Evolutionary conservation across 1,139 yeast species (phyloP).

Genomic region (Diutina neorugosa): DNA sequence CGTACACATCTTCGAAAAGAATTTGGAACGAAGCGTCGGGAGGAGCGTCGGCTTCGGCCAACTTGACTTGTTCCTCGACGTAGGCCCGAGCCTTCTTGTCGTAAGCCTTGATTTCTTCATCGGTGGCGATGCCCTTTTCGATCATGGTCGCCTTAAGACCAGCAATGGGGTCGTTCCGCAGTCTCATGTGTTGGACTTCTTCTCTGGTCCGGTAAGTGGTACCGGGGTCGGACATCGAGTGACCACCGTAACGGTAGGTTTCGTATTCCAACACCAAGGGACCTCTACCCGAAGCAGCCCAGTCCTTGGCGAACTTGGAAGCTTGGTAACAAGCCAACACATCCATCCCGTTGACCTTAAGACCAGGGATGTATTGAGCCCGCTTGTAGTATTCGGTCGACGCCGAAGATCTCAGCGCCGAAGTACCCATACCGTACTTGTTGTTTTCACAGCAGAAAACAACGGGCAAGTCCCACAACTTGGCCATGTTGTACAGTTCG

Average conservation of each 20-base stretch:
- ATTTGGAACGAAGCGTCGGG: constrained; percentile 94
- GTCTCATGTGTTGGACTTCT: constrained; percentile 98
- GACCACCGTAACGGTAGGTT: constrained; percentile 99
- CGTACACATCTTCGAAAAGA: constrained; percentile 93
- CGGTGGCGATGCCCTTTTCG: constrained; percentile 78
- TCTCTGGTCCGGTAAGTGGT: constrained; percentile 99
- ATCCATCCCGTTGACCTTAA: constrained; percentile 98
- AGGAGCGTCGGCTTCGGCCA: constrained; percentile 87
- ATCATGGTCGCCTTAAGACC: constrained; percentile 82
- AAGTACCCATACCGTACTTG: constrained; percentile 99
- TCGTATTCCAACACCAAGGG: constrained; percentile 94
- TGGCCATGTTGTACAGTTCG: constrained; percentile 97
- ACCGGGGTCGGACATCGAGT: constrained; percentile 99
- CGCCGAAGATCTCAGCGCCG: constrained; percentile 95
- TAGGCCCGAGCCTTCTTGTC: constrained; percentile 94
- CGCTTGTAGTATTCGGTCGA: constrained; percentile 95
- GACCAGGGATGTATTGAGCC: constrained; percentile 98
- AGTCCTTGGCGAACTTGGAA: constrained; percentile 92
- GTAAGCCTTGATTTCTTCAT: constrained; percentile 84
- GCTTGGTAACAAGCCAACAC: constrained; percentile 92
- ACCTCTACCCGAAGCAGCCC: constrained; percentile 89
- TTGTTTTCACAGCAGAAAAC: constrained; percentile 95
- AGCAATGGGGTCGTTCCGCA: constrained; percentile 94
- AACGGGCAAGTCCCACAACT: constrained; percentile 93
- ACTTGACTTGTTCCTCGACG: constrained; percentile 89